These are phyloP conservation scores for Ambrosia artemisiifolia DNA, from an alignment of 129 eudicot species.

Conservation along the genomic window DNA sequence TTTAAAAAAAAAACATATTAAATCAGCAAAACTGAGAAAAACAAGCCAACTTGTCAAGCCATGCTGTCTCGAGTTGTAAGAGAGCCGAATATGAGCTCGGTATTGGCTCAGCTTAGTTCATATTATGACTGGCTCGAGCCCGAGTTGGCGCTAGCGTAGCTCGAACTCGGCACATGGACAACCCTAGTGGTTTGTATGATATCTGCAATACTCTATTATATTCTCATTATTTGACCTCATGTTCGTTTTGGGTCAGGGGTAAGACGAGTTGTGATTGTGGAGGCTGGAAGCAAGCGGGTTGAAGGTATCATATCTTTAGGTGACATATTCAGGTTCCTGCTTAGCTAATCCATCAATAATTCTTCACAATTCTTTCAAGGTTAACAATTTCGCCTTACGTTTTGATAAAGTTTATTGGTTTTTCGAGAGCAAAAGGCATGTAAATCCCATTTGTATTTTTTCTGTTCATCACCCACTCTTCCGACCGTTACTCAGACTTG, in stretches of 20 bases:
- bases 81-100: too few relatives aligned
- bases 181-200: background rate
- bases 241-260: conserved; percentile 41
- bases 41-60: too few relatives aligned
- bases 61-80: too few relatives aligned
- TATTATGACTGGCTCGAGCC: too few relatives aligned
- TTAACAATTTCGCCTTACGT: conserved; percentile 24
- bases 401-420: conserved; percentile 19
- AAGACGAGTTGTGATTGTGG: conserved; percentile 75
- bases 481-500: conserved; percentile 23
- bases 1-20: too few relatives aligned
- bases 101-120: background rate
- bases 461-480: conserved; percentile 16
- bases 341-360: conserved; percentile 43
- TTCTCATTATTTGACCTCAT: background rate
- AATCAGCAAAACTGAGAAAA: too few relatives aligned
- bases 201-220: background rate
- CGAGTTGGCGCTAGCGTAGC: too few relatives aligned
- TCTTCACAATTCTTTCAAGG: conserved; percentile 38
- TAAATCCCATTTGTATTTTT: conserved; percentile 24
- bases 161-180: background rate
- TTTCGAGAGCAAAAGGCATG: conserved; percentile 29
- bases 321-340: conserved; percentile 68
- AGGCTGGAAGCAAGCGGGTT: conserved; percentile 87
- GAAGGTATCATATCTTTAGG: conserved; percentile 75